Conservation (phyloP, 352 stramenopile genomes). For the Globisporangium polare region DNA sequence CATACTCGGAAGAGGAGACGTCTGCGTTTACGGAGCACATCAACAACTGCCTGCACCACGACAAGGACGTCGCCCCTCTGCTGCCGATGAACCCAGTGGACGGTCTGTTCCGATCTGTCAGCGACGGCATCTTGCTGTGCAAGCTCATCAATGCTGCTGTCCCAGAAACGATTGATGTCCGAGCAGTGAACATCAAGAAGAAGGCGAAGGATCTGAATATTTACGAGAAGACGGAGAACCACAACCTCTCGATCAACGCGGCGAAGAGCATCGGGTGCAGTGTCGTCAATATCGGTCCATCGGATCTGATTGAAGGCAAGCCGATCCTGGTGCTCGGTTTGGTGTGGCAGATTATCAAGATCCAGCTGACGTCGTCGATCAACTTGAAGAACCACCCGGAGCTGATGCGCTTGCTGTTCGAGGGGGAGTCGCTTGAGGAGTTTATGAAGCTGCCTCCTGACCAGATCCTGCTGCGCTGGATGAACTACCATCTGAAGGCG, state of each 20-base stretch:
- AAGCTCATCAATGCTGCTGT: constrained; percentile 91
- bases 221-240: constrained; percentile 88
- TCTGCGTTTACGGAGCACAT: constrained; percentile 91
- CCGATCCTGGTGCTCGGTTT: constrained; percentile 90
- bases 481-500: constrained; percentile 91
- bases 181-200: constrained; percentile 82
- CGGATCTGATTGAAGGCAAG: constrained; percentile 79
- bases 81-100: constrained; percentile 79
- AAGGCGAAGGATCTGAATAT: constrained; percentile 80
- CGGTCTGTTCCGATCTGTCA: constrained; percentile 78
- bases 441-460: constrained; percentile 91
- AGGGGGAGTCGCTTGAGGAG: constrained; percentile 84
- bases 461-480: constrained; percentile 90
- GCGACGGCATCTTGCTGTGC: constrained; percentile 87
- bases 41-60: constrained; percentile 81
- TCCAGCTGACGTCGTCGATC: constrained; percentile 90
- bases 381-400: constrained; percentile 92
- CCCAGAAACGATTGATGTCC: constrained; percentile 90
- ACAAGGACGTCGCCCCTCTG: constrained; percentile 54
- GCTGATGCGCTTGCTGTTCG: constrained; percentile 79
- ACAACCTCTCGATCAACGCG: constrained; percentile 93
- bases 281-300: constrained; percentile 91
- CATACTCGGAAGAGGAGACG: constrained; percentile 90
- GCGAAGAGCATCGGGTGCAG: constrained; percentile 92
- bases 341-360: constrained; percentile 94